Base-by-base conservation (phyloP, 805 yeast genomes). In the Dipodascopsis tothii region DNA sequence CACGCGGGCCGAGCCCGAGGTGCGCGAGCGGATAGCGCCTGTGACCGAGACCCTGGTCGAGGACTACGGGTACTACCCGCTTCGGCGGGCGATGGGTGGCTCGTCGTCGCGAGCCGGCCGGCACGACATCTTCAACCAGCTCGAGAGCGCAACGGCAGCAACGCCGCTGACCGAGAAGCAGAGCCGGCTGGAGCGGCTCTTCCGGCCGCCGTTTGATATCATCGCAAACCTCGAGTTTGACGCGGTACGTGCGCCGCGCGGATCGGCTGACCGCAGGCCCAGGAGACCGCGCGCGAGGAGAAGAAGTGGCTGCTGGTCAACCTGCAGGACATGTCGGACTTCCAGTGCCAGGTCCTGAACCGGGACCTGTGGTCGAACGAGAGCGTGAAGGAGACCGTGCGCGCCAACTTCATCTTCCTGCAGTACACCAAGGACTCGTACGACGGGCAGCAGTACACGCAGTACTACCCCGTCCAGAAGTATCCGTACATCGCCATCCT, bases 121-220 rank as follows among this genome's bases (percentile, higher is more conserved):
- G 7, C 54, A 57, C 2, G 67, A 66, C 1, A 68, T 81, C 2
- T 81, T 81, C 68, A 79, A 80, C 57, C 88, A 66, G 56, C 45
- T 52, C 4, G 41, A 44, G 3, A 21, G 19, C 1, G 50, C 43
- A 2, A 11, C 38, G 19, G 11, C 19, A 36, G 39, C 9, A 21
- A 5, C 35, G 9, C 18, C 23, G 3, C 17, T 43, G 39, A 46
- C 55, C 2, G 52, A 72, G 17, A 77, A 71, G 39, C 86, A 76
- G 63, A 71, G 78, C 51, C 70, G 94, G 40, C 67, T 92, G 38
- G 96, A 95, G 3, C 73, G 73, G 49, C 68, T 92, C 22, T 92
- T 90, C 63, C 72, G 90, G 49, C 97, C 98, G 0, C 99, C 99
- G 0, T 90, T 85, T 67, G 96, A 90, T 55, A 66, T 92, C 27